Percentiles rank a stretch among this genome's conserved stretches.
phyloP scores from a whole-genome alignment of 257 asterid species.

The Solanum raphanifolium region DNA sequence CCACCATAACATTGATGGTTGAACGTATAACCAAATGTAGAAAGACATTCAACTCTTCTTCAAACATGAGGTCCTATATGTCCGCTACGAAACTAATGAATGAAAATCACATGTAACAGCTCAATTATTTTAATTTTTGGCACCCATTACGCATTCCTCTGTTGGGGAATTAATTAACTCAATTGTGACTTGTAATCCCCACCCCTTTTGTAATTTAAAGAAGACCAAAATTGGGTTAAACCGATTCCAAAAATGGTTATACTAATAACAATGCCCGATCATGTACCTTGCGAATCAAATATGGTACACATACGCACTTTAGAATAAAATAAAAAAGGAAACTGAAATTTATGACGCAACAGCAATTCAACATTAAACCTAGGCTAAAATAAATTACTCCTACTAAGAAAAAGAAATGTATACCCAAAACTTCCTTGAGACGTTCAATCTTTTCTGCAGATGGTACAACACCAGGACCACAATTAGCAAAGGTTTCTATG shows the following conservation, averaged over 20 bases:
- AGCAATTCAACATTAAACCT: not conserved
- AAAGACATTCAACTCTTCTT: not conserved
- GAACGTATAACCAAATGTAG: not conserved
- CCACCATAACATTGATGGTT: not conserved
- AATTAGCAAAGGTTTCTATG: conserved; percentile 62
- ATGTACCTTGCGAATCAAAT: not conserved
- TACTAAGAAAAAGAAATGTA: not conserved
- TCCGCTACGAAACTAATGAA: not conserved
- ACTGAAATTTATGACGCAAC: not conserved
- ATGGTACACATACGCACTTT: not conserved
- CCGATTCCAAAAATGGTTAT: not conserved
- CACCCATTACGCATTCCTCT: not conserved
- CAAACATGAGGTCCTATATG: not conserved
- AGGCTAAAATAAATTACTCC: not conserved
- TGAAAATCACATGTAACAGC: not conserved
- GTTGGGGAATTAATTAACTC: not conserved
- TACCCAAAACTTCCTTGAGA: conserved; percentile 71
- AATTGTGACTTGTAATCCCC: not conserved
- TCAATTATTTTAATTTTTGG: not conserved
- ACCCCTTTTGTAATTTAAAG: not conserved
- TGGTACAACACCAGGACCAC: conserved; percentile 80
- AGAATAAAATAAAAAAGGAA: not conserved
- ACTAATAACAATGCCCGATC: not conserved
- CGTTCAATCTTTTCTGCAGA: conserved; percentile 50
- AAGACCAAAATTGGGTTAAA: not conserved